Evolutionary conservation across 2,329 filamentous ascomycete species (phyloP).

Genomic region (Aspergillus sp.): DNA sequence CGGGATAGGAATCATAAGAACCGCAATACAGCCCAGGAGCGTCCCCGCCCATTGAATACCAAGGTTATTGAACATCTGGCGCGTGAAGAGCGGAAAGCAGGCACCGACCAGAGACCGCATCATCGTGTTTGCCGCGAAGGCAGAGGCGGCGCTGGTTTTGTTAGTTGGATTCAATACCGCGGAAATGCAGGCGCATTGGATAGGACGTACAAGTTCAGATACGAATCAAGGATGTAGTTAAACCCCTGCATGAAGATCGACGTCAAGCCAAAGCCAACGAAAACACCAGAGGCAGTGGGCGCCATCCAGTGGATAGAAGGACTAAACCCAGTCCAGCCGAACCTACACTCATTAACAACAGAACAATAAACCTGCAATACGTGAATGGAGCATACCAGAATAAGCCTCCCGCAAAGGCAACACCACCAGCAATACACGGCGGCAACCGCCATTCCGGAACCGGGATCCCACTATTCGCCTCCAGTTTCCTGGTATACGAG

Average conservation of each 20-base stretch:
- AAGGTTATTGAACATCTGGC: conserved; percentile 24
- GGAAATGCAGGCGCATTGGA: too few species aligned
- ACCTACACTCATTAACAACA: conserved; percentile 13
- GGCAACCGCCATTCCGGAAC: conserved; percentile 26
- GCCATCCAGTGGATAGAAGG: conserved; percentile 25
- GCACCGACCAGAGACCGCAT: conserved; percentile 24
- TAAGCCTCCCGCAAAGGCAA: conserved; percentile 21
- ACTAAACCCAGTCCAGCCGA: conserved; percentile 25
- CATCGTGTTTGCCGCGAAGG: conserved; percentile 24
- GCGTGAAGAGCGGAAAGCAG: conserved; percentile 22
- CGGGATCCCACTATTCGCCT: conserved; percentile 18
- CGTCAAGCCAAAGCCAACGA: conserved; percentile 24
- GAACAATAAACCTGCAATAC: too few species aligned
- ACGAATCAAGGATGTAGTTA: conserved; percentile 23
- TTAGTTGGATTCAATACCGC: neutral
- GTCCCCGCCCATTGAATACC: conserved; percentile 24
- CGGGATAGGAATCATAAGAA: conserved; percentile 25
- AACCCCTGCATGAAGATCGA: conserved; percentile 26
- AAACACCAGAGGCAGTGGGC: conserved; percentile 20
- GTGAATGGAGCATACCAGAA: conserved; percentile 17
- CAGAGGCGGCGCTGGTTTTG: conserved; percentile 18
- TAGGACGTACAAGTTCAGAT: conserved; percentile 19
- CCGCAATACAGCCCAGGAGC: conserved; percentile 20
- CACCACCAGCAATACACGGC: conserved; percentile 22
- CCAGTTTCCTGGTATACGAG: conserved; percentile 17